Base-by-base conservation (phyloP, 352 stramenopile genomes). In the Phytophthora constricta region DNA sequence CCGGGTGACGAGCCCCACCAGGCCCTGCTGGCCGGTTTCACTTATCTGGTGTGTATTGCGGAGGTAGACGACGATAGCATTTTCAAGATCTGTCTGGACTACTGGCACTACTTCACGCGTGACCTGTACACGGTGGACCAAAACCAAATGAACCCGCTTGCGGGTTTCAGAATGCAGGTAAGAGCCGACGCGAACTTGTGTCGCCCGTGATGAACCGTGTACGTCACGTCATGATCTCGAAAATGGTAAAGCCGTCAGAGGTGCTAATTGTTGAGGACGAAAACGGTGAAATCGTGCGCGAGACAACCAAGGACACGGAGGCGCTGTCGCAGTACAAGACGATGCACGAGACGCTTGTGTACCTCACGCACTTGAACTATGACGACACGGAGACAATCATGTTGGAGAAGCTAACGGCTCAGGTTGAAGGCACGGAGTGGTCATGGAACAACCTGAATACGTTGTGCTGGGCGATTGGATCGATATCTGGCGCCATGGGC, bases 241-340 rank as follows among this genome's bases (percentile, higher is more conserved):
- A 97, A 72, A 99, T 99, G 98, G 97, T 98, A 43, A 99, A 99
- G 75, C 98, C 98, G 13, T 98, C 99, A 52, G 98, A 99, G 82
- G 97, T 99, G n/a, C 86, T 99, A 43, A 98, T 99, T 69, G 98
- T 99, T 1, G 98, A 99, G 77, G 97, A 99, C 70, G 98, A 99
- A 57, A 99, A 99, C 74, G 98, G 98, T 27, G 96, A 97, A 59
- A 96, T 98, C 58, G 89, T 98, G 33, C 89, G 97, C 27, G 97
- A 99, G 80, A 98, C 93, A n/a, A 99, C 95, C 17, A 99, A 99
- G 80, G 98, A 99, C 71, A 99, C 97, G 8, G 98, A 99, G 74
- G 97, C 98, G 1, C 96, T 99, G 66, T 98, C 97, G 28, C 96
- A 99, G 86, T 99, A 99, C 84, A 99, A 99, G 85, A 99, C 96